These are phyloP conservation scores for Phytophthora pseudosyringae DNA, from an alignment of 352 stramenopile genomes.

Conservation along the genomic window DNA sequence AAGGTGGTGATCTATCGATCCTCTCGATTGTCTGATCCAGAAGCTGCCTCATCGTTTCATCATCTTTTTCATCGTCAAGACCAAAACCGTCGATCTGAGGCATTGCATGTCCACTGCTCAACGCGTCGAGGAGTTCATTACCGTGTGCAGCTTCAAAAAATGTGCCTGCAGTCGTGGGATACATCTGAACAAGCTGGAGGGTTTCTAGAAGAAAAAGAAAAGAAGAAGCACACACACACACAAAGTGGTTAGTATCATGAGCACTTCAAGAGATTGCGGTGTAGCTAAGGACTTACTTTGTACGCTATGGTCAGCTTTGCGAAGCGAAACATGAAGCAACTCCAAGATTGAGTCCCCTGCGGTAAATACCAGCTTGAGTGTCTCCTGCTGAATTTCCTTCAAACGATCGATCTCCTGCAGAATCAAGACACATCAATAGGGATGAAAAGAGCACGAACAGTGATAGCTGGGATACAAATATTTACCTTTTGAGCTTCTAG, in stretches of 20 bases:
- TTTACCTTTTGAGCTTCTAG: slow-evolving; percentile 48
- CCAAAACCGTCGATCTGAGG: slow-evolving; percentile 50
- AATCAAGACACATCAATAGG: not conserved
- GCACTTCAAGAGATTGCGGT: not conserved
- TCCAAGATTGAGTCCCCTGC: slow-evolving; percentile 68
- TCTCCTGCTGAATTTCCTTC: slow-evolving; percentile 61
- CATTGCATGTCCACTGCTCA: slow-evolving; percentile 64
- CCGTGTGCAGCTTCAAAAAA: slow-evolving; percentile 72
- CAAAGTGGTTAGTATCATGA: slow-evolving; percentile 10
- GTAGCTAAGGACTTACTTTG: slow-evolving; percentile 40
- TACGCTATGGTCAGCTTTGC: slow-evolving; percentile 58
- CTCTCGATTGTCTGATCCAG: slow-evolving; percentile 39
- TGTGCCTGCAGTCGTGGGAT: slow-evolving; percentile 51
- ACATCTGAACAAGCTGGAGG: slow-evolving; percentile 69
- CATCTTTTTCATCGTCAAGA: slow-evolving; percentile 50
- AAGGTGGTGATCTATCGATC: slow-evolving; percentile 56
- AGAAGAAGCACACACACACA: not conserved
- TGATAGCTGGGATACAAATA: no score
- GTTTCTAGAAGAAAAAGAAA: slow-evolving; percentile 39
- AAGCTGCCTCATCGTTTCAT: slow-evolving; percentile 37
- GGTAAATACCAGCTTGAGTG: slow-evolving; percentile 61
- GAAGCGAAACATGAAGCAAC: slow-evolving; percentile 63
- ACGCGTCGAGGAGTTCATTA: slow-evolving; percentile 55
- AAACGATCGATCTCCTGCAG: slow-evolving; percentile 68
- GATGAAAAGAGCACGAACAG: not conserved